These are phyloP conservation scores for Catharanthus roseus DNA, from an alignment of 257 asterid species.

Conservation along the genomic window DNA sequence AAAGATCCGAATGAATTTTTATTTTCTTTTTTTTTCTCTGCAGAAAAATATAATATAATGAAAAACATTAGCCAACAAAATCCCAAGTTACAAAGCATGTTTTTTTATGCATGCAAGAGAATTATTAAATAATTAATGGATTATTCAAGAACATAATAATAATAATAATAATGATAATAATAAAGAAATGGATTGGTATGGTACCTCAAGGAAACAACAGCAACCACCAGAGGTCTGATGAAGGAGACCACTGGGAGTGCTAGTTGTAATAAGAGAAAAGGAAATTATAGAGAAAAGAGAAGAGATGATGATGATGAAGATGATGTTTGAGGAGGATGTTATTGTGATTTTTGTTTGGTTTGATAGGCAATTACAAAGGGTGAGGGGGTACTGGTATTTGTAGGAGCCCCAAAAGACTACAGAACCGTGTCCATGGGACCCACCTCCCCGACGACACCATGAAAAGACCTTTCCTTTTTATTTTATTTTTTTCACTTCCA, in stretches of 20 bases:
- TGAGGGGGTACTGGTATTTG: slow-evolving; percentile 49
- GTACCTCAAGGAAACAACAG: slow-evolving; percentile 45
- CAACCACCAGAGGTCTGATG: slow-evolving; percentile 30
- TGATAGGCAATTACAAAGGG: slow-evolving; percentile 36
- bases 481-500: not conserved
- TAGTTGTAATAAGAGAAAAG: slow-evolving; percentile 24
- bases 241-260: slow-evolving; percentile 16
- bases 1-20: slow-evolving; percentile 1
- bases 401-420: slow-evolving; percentile 37
- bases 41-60: slow-evolving; percentile 7
- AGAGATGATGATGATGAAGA: slow-evolving; percentile 18
- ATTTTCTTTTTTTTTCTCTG: slow-evolving; percentile 21
- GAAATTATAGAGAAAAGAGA: too few relatives aligned
- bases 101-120: not conserved
- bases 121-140: slow-evolving; percentile 1
- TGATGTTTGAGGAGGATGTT: slow-evolving; percentile 17
- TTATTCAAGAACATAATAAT: slow-evolving; percentile 1
- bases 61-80: slow-evolving; percentile 13
- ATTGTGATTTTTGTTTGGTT: slow-evolving; percentile 22
- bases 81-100: slow-evolving; percentile 23
- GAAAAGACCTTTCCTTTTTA: slow-evolving; percentile 7
- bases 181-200: not conserved
- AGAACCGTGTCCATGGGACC: slow-evolving; percentile 50
- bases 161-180: not conserved
- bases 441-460: slow-evolving; percentile 44